Evolutionary conservation across 2,329 filamentous ascomycete species (phyloP).

Genomic region (Geosmithia morbida): DNA sequence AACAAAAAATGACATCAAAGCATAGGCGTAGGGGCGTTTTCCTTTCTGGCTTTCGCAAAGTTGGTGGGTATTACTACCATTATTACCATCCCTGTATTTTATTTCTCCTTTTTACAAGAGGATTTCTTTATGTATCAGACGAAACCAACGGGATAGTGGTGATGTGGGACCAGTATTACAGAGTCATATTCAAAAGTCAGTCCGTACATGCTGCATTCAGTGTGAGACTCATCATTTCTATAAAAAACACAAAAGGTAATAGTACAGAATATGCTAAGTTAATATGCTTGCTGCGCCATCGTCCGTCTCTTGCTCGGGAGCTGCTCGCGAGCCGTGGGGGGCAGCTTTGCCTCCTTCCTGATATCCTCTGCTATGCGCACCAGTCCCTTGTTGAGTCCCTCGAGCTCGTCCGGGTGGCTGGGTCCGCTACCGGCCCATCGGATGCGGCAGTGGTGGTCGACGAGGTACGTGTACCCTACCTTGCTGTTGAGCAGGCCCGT

Average conservation of each 20-base stretch:
- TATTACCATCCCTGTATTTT: neutral
- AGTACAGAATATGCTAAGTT: neutral
- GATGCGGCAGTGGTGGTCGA: conserved; percentile 79
- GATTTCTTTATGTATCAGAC: no score
- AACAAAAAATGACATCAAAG: neutral
- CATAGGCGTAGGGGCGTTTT: conserved; percentile 15
- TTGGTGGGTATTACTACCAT: neutral
- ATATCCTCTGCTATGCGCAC: conserved; percentile 47
- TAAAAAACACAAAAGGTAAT: no score
- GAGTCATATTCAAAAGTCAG: no score
- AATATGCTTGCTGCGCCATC: neutral
- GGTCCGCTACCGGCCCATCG: conserved; percentile 81
- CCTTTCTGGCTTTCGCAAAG: no score
- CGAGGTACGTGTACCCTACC: conserved; percentile 85
- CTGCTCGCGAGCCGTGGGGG: conserved; percentile 17
- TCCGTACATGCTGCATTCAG: no score
- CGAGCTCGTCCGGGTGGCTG: conserved; percentile 50
- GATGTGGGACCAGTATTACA: no score
- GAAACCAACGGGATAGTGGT: no score
- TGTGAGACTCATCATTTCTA: no score
- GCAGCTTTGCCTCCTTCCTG: conserved; percentile 19
- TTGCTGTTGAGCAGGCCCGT: conserved; percentile 72
- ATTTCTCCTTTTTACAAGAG: neutral
- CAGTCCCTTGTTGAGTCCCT: conserved; percentile 51
- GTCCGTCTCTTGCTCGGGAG: conserved; percentile 6